These are phyloP conservation scores for Gynostemma pentaphyllum DNA, from an alignment of 306 rosid genomes.

Conservation along the genomic window DNA sequence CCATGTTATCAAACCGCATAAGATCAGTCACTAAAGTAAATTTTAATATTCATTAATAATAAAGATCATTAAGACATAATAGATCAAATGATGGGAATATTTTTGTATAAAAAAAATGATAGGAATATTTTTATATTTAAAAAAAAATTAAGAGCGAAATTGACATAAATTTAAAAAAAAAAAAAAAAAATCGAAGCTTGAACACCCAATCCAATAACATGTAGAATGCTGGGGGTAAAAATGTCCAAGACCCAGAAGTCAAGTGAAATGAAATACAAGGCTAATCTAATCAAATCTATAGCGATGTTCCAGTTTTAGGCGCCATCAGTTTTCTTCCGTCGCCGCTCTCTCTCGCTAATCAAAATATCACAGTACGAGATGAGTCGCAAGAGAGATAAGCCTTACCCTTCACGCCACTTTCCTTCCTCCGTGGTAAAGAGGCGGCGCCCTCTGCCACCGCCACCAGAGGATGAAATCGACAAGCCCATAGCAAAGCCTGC, in stretches of 20 bases:
- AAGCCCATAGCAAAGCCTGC: conserved; percentile 38
- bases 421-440: conserved; percentile 19
- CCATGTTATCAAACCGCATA: no score
- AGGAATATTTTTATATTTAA: no score
- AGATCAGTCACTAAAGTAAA: no score
- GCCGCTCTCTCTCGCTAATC: not conserved
- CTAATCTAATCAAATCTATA: not conserved
- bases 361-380: no score
- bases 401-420: conserved; percentile 43
- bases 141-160: no score
- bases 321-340: not conserved
- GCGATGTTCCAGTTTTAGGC: not conserved
- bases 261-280: not conserved
- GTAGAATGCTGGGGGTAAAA: not conserved
- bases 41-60: no score
- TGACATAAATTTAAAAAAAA: no score
- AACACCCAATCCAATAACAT: no score
- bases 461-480: conserved; percentile 16
- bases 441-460: conserved; percentile 17
- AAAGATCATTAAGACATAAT: no score
- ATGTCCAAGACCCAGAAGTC: not conserved
- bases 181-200: no score
- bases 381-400: conserved; percentile 71
- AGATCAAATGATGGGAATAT: no score
- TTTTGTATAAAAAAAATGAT: no score